Conservation (phyloP, 2,329 filamentous ascomycete genomes). For the Sarocladium strictum region DNA sequence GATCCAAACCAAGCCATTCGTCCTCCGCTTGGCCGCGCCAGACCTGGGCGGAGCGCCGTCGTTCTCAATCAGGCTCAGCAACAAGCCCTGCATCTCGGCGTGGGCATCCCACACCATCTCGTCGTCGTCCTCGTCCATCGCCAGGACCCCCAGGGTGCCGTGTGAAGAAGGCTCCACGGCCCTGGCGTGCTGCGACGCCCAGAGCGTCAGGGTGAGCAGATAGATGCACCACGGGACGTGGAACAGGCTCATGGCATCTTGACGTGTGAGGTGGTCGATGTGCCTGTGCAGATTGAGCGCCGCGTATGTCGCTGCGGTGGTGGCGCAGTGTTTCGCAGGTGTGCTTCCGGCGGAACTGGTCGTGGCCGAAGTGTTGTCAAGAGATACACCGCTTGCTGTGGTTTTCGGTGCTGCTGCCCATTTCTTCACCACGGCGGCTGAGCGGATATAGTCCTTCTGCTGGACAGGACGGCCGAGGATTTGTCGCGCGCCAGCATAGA, state of each 20-base stretch:
- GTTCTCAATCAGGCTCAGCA: conserved; percentile 31
- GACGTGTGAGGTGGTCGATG: conserved; percentile 41
- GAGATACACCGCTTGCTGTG: neutral
- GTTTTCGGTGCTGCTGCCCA: conserved; percentile 31
- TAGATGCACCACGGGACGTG: conserved; percentile 60
- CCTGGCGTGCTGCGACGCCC: conserved; percentile 47
- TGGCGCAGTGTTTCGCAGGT: conserved; percentile 21
- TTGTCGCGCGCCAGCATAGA: conserved; percentile 52
- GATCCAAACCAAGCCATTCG: conserved; percentile 45
- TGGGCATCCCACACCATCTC: conserved; percentile 45
- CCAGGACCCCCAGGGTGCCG: conserved; percentile 10
- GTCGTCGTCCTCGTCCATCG: conserved; percentile 33
- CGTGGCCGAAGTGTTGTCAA: neutral
- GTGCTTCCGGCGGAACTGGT: conserved; percentile 10
- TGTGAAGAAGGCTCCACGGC: neutral
- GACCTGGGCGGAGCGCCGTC: conserved; percentile 30
- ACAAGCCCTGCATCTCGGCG: conserved; percentile 40
- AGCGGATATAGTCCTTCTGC: conserved; percentile 42
- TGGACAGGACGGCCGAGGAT: conserved; percentile 52
- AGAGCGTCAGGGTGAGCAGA: conserved; percentile 50
- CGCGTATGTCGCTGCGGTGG: conserved; percentile 46
- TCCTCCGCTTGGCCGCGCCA: conserved; percentile 31
- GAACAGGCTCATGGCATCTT: conserved; percentile 47
- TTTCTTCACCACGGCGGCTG: conserved; percentile 41
- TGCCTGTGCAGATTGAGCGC: conserved; percentile 45